Base-by-base conservation (phyloP, 73 alveolate genomes). In the Diophrys appendiculata region DNA sequence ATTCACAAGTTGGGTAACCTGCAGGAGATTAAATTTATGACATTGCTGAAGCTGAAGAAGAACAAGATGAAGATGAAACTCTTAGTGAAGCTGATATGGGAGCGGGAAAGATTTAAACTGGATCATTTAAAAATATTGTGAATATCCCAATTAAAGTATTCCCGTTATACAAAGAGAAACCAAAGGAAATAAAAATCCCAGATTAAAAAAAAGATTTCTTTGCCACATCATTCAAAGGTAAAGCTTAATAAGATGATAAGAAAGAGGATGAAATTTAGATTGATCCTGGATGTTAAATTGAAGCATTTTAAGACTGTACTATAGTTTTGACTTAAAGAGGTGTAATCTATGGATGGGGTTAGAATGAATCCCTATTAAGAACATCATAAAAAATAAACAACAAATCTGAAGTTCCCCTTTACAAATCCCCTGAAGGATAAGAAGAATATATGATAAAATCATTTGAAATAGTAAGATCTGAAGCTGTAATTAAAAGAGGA, bases 1-100 rank as follows among this genome's bases (percentile, higher is more conserved):
- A 30, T 31, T 56, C 56, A 0, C 77, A 76, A 76, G 85, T 76
- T 2, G 85, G 85, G 5, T 18, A 5, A 43, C n/a, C 60, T 43
- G 60, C 18, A 11, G 60, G n/a, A 11, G 60, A 43, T 43, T 11
- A 43, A 5, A 43, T 43, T 5, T 18, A 43, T 43, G 18, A 11
- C 18, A 43, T 43, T 43, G 18, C 18, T 5, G 60, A 43, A 43
- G 60, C 5, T 11, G 60, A 43, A 43, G 60, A 18, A 18, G 5
- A 43, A 43, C 60, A 43, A 43, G 60, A 43, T 43, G 5, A 23
- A 23, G 30, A 60, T 23, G 28, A 60, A 23, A 31, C 11, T 13
- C 30, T 23, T 3, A 28, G 35, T 5, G 23, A 25, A n/a, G 3
- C 53, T 25, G 54, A 3, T 67, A 29, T 11, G 5, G 60, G 18